Conservation (phyloP, 495 filamentous ascomycete species). For the Immersiella caudata region DNA sequence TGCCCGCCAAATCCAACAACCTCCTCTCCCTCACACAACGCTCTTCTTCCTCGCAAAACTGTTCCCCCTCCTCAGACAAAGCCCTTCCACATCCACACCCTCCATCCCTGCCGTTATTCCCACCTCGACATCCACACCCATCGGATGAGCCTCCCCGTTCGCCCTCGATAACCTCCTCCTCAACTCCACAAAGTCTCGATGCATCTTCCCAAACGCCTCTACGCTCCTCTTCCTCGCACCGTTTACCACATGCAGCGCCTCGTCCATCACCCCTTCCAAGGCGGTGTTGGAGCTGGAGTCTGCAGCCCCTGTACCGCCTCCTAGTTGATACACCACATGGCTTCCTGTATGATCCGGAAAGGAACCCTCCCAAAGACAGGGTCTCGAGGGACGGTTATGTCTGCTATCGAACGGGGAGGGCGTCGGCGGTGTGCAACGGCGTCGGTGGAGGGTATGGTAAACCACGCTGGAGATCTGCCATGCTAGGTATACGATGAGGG, state of each 20-base stretch:
- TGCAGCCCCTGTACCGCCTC: neutral
- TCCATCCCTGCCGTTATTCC: neutral
- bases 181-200: constrained; percentile 22
- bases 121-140: constrained; percentile 11
- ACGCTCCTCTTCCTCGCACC: constrained; percentile 21
- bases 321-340: constrained; percentile 18
- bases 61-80: constrained; percentile 1
- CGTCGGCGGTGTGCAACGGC: neutral
- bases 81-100: too few relatives aligned
- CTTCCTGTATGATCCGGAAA: constrained; percentile 16
- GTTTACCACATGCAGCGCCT: constrained; percentile 6
- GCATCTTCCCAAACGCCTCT: constrained; percentile 15
- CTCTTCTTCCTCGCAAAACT: neutral
- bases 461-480: neutral
- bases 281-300: neutral
- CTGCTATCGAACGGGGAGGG: neutral
- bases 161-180: constrained; percentile 13
- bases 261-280: neutral
- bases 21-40: too few relatives aligned
- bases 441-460: neutral
- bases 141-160: constrained; percentile 1
- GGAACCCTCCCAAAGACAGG: constrained; percentile 26
- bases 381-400: constrained; percentile 21
- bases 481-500: neutral
- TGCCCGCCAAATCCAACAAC: too few relatives aligned